These are phyloP conservation scores for Grosmannia huntii DNA, from an alignment of 2,329 filamentous ascomycete genomes.

Conservation along the genomic window DNA sequence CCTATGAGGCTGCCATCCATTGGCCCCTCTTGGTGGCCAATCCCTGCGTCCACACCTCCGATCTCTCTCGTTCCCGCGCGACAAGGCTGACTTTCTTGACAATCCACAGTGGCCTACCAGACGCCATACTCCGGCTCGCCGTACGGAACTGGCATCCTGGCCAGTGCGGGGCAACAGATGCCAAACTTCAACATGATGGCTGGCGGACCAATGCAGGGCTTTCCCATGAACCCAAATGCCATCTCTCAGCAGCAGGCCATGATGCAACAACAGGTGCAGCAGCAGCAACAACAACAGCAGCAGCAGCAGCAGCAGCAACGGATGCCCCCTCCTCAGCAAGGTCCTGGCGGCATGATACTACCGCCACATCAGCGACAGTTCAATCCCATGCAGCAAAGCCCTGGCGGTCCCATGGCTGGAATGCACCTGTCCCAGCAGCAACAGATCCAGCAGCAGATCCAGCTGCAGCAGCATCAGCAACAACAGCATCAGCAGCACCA, in stretches of 20 bases:
- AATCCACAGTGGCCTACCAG: slow-evolving; percentile 39
- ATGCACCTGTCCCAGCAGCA: slow-evolving; percentile 23
- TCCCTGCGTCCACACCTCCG: not conserved
- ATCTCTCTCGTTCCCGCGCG: not conserved
- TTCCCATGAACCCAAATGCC: slow-evolving; percentile 38
- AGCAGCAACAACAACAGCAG: slow-evolving; percentile 20
- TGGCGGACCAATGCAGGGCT: slow-evolving; percentile 35
- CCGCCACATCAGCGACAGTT: slow-evolving; percentile 25
- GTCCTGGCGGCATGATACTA: slow-evolving; percentile 20
- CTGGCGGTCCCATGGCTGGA: slow-evolving; percentile 20
- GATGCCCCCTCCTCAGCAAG: slow-evolving; percentile 25
- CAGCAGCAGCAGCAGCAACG: slow-evolving; percentile 26
- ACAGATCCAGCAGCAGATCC: slow-evolving; percentile 17
- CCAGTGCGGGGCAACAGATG: slow-evolving; percentile 35
- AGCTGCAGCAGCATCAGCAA: slow-evolving; percentile 14
- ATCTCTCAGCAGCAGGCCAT: slow-evolving; percentile 23
- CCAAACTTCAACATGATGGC: slow-evolving; percentile 43
- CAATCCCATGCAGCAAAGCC: slow-evolving; percentile 22
- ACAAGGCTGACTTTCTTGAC: slow-evolving; percentile 7
- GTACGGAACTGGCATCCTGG: slow-evolving; percentile 40
- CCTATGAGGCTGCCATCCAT: not conserved
- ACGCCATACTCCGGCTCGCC: slow-evolving; percentile 44
- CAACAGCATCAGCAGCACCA: slow-evolving; percentile 18
- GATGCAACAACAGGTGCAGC: slow-evolving; percentile 17
- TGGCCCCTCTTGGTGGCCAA: not conserved